Conservation (phyloP, 352 stramenopile species). For the Stramenopiles sp. region DNA sequence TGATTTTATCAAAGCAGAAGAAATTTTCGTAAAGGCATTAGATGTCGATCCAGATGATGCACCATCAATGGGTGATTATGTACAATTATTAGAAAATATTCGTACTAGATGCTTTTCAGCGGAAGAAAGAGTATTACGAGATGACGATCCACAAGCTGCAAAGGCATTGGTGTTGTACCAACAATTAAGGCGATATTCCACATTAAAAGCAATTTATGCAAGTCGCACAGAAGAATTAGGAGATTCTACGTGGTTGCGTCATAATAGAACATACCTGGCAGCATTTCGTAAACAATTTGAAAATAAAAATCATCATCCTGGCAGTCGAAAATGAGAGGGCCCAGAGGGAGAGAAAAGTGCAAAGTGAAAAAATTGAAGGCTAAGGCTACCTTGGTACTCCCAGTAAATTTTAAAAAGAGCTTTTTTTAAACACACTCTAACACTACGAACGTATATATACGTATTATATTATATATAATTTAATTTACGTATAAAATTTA, state of each 20-base stretch:
- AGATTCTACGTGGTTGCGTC: background rate
- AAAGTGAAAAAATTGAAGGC: too few relatives aligned
- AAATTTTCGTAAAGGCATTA: background rate
- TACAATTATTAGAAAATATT: constrained; percentile 1
- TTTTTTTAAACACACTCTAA: too few relatives aligned
- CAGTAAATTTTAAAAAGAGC: too few relatives aligned
- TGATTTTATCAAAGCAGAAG: background rate
- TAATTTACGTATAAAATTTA: too few relatives aligned
- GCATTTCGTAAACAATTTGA: background rate
- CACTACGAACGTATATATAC: too few relatives aligned
- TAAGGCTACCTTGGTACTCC: too few relatives aligned
- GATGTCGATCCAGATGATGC: background rate
- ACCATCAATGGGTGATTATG: background rate
- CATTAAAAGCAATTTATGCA: background rate
- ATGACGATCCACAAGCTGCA: background rate
- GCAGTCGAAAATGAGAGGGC: too few relatives aligned
- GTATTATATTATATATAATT: too few relatives aligned
- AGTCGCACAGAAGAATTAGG: background rate
- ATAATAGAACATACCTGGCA: background rate
- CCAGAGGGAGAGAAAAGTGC: too few relatives aligned
- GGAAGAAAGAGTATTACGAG: background rate
- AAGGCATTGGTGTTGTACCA: background rate
- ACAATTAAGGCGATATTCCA: background rate
- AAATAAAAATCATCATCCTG: too few relatives aligned
- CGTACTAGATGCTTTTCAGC: background rate